These are phyloP conservation scores for Phialophora verrucosa DNA, from an alignment of 2,329 filamentous ascomycete genomes.

Conservation along the genomic window DNA sequence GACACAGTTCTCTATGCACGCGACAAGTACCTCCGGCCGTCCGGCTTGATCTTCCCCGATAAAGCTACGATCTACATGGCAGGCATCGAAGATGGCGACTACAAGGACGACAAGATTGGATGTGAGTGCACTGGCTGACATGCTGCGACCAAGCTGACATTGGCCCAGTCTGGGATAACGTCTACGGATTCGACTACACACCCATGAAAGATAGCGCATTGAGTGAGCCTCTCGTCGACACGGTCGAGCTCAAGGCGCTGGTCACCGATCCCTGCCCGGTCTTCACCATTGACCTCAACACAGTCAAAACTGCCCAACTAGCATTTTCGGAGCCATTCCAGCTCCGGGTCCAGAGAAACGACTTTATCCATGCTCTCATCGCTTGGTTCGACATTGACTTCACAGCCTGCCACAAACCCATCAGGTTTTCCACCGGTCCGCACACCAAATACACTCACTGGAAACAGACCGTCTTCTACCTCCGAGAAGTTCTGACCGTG, in stretches of 20 bases:
- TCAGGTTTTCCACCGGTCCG: conserved; percentile 94
- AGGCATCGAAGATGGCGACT: conserved; percentile 97
- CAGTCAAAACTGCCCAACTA: conserved; percentile 79
- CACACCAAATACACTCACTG: conserved; percentile 99
- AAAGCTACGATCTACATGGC: conserved; percentile 98
- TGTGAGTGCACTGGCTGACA: conserved; percentile 65
- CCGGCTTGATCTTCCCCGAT: conserved; percentile 96
- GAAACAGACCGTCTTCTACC: conserved; percentile 99
- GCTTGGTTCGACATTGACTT: conserved; percentile 99
- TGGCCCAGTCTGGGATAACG: conserved; percentile 91
- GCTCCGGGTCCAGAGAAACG: conserved; percentile 78
- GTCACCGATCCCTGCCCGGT: conserved; percentile 88
- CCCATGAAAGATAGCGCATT: conserved; percentile 93
- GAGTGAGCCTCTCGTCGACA: conserved; percentile 95
- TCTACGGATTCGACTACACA: conserved; percentile 96
- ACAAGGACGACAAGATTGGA: conserved; percentile 99
- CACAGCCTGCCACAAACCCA: conserved; percentile 95
- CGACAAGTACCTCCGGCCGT: conserved; percentile 84
- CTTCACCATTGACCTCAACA: conserved; percentile 92
- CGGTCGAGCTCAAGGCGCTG: conserved; percentile 94
- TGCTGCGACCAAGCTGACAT: conserved; percentile 19
- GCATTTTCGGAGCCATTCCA: conserved; percentile 80
- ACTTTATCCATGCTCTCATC: conserved; percentile 95
- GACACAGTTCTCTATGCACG: conserved; percentile 97
- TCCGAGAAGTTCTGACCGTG: conserved; percentile 89